These are phyloP conservation scores for Phialemoniopsis sp. DNA, from an alignment of 2,329 filamentous ascomycete genomes.

Conservation along the genomic window DNA sequence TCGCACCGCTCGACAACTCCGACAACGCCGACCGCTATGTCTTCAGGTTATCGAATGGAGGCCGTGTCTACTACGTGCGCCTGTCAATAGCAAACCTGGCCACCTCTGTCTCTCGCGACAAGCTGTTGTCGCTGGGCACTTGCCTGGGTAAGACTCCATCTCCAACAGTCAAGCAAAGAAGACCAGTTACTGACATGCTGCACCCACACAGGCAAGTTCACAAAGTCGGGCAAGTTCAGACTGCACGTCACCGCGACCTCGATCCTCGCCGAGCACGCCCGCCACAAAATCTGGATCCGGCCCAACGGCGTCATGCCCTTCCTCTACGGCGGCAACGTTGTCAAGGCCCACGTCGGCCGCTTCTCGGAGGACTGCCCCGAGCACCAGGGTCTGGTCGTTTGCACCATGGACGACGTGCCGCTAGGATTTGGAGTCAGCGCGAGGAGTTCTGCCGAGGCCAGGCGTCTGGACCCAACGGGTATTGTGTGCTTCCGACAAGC, in stretches of 20 bases:
- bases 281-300: conserved; percentile 97
- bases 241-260: conserved; percentile 88
- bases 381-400: conserved; percentile 86
- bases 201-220: conserved; percentile 70
- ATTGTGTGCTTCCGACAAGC: conserved; percentile 88
- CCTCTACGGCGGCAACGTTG: conserved; percentile 86
- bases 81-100: conserved; percentile 88
- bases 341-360: conserved; percentile 67
- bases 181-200: not conserved
- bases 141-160: conserved; percentile 56
- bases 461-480: conserved; percentile 83
- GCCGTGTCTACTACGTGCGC: conserved; percentile 87
- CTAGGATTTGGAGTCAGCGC: conserved; percentile 90
- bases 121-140: conserved; percentile 81
- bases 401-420: conserved; percentile 90
- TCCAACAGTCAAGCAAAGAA: not conserved
- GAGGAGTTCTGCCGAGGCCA: conserved; percentile 77
- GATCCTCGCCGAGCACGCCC: conserved; percentile 82
- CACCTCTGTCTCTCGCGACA: conserved; percentile 76
- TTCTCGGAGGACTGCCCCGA: conserved; percentile 92
- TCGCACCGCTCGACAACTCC: conserved; percentile 66
- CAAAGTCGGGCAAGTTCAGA: conserved; percentile 92
- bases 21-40: conserved; percentile 73
- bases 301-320: conserved; percentile 97
- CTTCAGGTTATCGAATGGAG: conserved; percentile 71